phyloP scores from a whole-genome alignment of 441 rosid species.

The Raphanus hybrid region DNA sequence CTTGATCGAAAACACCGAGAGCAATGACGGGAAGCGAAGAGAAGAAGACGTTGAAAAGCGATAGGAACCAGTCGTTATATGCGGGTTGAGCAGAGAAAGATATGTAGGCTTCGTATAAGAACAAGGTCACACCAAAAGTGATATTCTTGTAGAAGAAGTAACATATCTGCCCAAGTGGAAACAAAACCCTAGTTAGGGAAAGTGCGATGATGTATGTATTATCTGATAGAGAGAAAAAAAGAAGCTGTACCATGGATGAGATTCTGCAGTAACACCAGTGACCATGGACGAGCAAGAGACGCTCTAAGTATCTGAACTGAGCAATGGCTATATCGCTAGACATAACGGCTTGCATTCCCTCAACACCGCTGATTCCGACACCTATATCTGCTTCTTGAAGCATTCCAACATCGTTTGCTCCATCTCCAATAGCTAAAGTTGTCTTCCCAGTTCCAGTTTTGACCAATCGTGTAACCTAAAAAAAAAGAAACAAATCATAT shows the following conservation, averaged over 20 bases:
- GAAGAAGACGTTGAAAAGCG: constrained; percentile 90
- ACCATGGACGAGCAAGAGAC: constrained; percentile 52
- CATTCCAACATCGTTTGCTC: no score
- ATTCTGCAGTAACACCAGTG: no score
- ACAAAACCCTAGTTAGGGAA: no score
- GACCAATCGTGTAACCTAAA: constrained; percentile 80
- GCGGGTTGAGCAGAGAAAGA: constrained; percentile 89
- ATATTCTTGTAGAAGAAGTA: no score
- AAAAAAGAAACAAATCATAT: background rate
- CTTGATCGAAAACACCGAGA: constrained; percentile 93
- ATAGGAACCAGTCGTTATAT: constrained; percentile 87
- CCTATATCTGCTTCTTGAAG: no score
- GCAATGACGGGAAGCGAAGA: constrained; percentile 97
- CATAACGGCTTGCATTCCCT: no score
- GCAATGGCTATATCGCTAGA: no score
- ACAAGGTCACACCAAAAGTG: constrained; percentile 34
- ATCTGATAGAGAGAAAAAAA: background rate
- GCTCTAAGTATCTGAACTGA: background rate
- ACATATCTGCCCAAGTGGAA: no score
- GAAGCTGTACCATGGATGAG: no score
- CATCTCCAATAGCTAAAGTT: constrained; percentile 42
- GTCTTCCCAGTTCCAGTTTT: constrained; percentile 70
- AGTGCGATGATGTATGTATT: no score
- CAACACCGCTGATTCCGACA: no score
- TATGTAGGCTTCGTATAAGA: constrained; percentile 85